A percentile compares a stretch with the other conserved stretches of the same genome.
These are phyloP conservation scores for Prunus padus DNA, from an alignment of 306 rosid species.

Conservation along the genomic window DNA sequence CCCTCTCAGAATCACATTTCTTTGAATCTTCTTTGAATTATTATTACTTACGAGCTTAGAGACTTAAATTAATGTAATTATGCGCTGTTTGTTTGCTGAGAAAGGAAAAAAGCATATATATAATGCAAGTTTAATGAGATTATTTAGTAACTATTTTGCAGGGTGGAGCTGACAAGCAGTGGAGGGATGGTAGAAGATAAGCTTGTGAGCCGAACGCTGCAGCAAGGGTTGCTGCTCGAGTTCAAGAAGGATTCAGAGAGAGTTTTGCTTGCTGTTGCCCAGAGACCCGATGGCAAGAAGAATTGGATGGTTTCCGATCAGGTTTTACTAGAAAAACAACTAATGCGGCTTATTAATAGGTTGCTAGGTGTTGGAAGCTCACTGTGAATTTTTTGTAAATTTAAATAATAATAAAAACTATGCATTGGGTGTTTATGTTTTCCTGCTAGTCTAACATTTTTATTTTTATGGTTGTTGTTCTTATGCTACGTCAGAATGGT, in stretches of 20 bases:
- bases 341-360: slow-evolving; percentile 81
- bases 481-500: slow-evolving; percentile 63
- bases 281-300: slow-evolving; percentile 95
- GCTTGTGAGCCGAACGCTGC: slow-evolving; percentile 54
- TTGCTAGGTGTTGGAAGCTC: slow-evolving; percentile 75
- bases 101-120: neutral
- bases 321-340: slow-evolving; percentile 84
- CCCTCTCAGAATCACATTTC: neutral
- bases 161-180: slow-evolving; percentile 49
- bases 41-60: neutral
- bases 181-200: slow-evolving; percentile 67
- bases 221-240: slow-evolving; percentile 79
- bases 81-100: slow-evolving; percentile 12
- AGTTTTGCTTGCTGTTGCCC: slow-evolving; percentile 77
- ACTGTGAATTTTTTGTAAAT: slow-evolving; percentile 24
- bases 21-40: neutral
- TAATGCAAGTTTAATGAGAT: neutral
- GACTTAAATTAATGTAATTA: neutral
- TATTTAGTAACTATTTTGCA: slow-evolving; percentile 24
- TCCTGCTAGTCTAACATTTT: slow-evolving; percentile 30
- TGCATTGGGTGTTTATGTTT: neutral
- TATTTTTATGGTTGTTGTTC: slow-evolving; percentile 15
- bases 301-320: slow-evolving; percentile 99
- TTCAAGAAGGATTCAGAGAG: slow-evolving; percentile 91
- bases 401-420: slow-evolving; percentile 18